These are phyloP conservation scores for Iberis pinnata DNA, from an alignment of 345 rosid species.

Conservation along the genomic window DNA sequence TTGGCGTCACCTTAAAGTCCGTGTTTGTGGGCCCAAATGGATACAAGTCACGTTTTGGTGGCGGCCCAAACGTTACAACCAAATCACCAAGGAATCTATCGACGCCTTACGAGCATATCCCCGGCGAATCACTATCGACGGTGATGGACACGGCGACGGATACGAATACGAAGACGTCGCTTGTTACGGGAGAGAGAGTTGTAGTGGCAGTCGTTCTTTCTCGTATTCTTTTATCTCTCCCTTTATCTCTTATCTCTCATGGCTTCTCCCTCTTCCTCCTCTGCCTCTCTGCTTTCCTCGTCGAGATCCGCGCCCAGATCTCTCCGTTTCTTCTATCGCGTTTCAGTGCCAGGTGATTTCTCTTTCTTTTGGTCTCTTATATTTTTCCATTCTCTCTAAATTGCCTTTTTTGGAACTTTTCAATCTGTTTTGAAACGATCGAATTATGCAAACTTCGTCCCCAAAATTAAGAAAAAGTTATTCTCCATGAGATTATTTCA, in stretches of 20 bases:
- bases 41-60: no score
- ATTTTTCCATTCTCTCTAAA: neutral
- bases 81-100: no score
- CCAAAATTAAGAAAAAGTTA: no score
- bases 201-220: conserved; percentile 53
- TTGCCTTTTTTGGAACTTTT: neutral
- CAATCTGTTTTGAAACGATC: neutral
- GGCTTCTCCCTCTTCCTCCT: conserved; percentile 64
- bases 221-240: conserved; percentile 51
- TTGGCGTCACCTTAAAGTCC: no score
- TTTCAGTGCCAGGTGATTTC: conserved; percentile 51
- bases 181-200: conserved; percentile 60
- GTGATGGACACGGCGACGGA: no score
- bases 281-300: conserved; percentile 43
- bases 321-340: conserved; percentile 33
- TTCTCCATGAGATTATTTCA: no score
- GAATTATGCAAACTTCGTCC: no score
- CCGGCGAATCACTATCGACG: no score
- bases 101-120: no score
- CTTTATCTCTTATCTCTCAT: conserved; percentile 50
- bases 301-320: conserved; percentile 57
- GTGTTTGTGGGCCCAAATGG: no score
- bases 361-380: neutral
- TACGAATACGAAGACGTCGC: no score
- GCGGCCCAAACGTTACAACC: no score